These are phyloP conservation scores for Citrus glauca DNA, from an alignment of 345 rosid genomes.

Conservation along the genomic window DNA sequence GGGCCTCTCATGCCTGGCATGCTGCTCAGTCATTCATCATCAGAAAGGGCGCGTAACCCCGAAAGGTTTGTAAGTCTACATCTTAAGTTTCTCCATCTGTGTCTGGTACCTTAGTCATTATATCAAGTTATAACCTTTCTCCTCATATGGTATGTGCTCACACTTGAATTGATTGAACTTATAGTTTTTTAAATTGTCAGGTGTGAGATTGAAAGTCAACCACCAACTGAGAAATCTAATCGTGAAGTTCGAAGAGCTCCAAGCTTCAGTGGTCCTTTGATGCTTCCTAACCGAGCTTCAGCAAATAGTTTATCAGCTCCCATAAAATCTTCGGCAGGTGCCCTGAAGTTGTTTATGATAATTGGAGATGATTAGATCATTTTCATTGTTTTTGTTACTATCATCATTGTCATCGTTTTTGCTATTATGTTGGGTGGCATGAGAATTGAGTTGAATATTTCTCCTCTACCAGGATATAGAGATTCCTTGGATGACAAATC, in stretches of 20 bases:
- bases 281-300: constrained; percentile 94
- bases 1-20: constrained; percentile 76
- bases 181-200: constrained; percentile 33
- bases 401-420: neutral
- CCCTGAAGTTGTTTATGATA: neutral
- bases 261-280: constrained; percentile 94
- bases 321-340: constrained; percentile 91
- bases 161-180: neutral
- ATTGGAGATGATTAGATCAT: constrained; percentile 5
- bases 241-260: constrained; percentile 64
- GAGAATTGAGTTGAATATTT: constrained; percentile 6
- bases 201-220: constrained; percentile 56
- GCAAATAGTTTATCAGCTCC: constrained; percentile 99
- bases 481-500: constrained; percentile 93
- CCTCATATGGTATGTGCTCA: constrained; percentile 2
- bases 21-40: constrained; percentile 49
- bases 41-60: constrained; percentile 46
- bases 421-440: neutral
- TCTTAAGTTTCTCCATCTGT: neutral
- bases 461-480: constrained; percentile 59
- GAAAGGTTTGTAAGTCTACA: constrained; percentile 59
- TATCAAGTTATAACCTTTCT: neutral
- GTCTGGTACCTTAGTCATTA: neutral
- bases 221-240: constrained; percentile 36
- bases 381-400: neutral